phyloP scores from a whole-genome alignment of 768 basidiomycete species.

The Aureoboletus auriporus region DNA sequence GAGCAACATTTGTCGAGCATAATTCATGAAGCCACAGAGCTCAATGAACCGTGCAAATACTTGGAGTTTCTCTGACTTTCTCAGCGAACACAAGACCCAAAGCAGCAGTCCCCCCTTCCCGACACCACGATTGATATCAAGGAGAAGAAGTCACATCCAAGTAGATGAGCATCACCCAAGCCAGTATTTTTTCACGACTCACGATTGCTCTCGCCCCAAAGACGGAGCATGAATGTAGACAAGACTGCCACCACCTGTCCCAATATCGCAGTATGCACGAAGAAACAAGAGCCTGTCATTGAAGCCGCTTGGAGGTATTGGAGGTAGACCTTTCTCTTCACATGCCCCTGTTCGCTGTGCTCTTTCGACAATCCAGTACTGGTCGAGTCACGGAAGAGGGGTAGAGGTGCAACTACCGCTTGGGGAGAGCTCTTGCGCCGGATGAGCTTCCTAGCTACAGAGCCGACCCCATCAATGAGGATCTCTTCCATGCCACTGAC shows the following conservation, averaged over 20 bases:
- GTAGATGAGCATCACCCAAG: constrained; percentile 50
- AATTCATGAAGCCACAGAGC: neutral
- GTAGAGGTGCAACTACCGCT: constrained; percentile 44
- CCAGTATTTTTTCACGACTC: constrained; percentile 53
- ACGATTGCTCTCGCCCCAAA: constrained; percentile 80
- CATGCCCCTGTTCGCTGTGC: constrained; percentile 75
- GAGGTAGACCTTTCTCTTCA: constrained; percentile 72
- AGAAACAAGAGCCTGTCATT: constrained; percentile 62
- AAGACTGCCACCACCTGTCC: constrained; percentile 60
- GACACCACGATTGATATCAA: constrained; percentile 51
- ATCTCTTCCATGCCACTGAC: constrained; percentile 21
- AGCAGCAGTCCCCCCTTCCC: constrained; percentile 59
- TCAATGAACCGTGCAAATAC: constrained; percentile 57
- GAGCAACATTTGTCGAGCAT: constrained; percentile 58
- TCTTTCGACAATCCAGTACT: constrained; percentile 57
- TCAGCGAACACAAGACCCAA: constrained; percentile 73
- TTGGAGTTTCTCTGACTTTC: constrained; percentile 70
- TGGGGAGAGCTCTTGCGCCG: constrained; percentile 56
- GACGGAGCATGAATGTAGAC: constrained; percentile 64
- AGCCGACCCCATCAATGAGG: constrained; percentile 24
- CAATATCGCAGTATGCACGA: constrained; percentile 49
- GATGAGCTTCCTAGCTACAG: constrained; percentile 53
- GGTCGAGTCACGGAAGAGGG: constrained; percentile 35
- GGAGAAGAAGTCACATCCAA: constrained; percentile 67
- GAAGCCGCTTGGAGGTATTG: constrained; percentile 81